Conservation (phyloP, 2,329 filamentous ascomycete species). For the Trichoderma endophyticum region DNA sequence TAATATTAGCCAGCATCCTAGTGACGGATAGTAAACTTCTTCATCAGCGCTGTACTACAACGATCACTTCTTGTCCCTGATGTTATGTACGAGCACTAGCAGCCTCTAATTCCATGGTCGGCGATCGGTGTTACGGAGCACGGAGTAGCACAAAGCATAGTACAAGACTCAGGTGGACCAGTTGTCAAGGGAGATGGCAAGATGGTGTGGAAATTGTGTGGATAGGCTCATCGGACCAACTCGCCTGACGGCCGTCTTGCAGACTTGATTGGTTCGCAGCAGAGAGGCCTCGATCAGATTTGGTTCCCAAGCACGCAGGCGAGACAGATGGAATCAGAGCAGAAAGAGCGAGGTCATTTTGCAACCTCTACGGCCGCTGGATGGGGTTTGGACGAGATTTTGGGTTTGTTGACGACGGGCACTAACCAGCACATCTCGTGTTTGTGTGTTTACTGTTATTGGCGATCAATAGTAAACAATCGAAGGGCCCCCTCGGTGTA, state of each 20-base stretch:
- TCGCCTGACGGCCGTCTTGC: not conserved
- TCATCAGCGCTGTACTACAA: not conserved
- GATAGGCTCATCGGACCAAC: not conserved
- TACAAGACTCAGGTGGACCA: not conserved
- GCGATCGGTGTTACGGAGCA: constrained; percentile 11
- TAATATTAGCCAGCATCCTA: not conserved
- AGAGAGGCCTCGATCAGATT: not conserved
- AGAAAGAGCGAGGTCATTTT: not conserved
- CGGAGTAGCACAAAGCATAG: not conserved
- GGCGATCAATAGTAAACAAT: not conserved
- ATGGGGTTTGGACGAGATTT: not conserved
- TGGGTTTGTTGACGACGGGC: not conserved
- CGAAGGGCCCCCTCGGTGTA: not conserved
- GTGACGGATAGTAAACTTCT: not conserved
- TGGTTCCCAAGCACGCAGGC: not conserved
- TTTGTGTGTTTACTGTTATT: not conserved
- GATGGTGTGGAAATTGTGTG: not conserved
- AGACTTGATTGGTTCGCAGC: not conserved
- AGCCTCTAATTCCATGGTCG: not conserved
- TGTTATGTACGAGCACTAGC: not conserved
- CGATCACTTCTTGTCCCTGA: not conserved
- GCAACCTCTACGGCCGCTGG: not conserved
- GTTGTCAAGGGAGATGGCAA: constrained; percentile 1
- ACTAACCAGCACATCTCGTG: not conserved
- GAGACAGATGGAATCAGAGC: not conserved